Base-by-base conservation (phyloP, 441 rosid genomes). In the Erodium moschatum region DNA sequence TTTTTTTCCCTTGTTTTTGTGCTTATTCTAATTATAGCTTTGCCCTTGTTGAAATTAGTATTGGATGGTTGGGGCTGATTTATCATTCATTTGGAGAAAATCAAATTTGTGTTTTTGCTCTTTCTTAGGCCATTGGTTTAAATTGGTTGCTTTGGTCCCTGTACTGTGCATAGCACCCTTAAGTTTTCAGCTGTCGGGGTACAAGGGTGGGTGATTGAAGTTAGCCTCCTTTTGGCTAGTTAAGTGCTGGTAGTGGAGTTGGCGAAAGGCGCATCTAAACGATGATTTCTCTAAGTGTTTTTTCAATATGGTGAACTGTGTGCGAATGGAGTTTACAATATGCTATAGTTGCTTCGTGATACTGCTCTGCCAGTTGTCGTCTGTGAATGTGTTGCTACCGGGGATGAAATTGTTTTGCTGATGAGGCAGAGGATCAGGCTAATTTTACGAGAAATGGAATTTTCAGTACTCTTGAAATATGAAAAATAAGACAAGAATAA, bases 231-330 rank as follows among this genome's bases (percentile, higher is more conserved):
- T 16, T 54, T 52, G 60, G 9, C 61, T 54, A 15, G 6, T 54
- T 54, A 54, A 54, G 20, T 54, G 61, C 61, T 54, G 19, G 60
- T 52, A 52, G 61, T 54, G 20, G 61, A 54, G 21, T 54, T 15
- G 61, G 61, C 61, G 16, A 6, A 54, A 54, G 15, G 61, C 5
- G 61, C 61, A 54, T 54, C 61, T 15, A 54, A 16, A 54, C 16
- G 61, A 54, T 54, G 15, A 54, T 4, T 15, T 54, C 61, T 54
- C 20, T 5, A 16, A 54, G 61, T 54, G 61, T 8, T 16, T 54
- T 18, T 5, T 6, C 24, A 40, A 27, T 38, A 38, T 38, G 10
- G 42, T 38, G 42, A 38, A 38, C 6, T 38, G 6, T 6, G 6
- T 38, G 42, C 9, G 5, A 38, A 38, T 38, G 8, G 42, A 38